A percentile compares a stretch with the other conserved stretches of the same genome.
phyloP scores from a whole-genome alignment of 176 grass and related monocot species.

The Cenchrus fungigraminus region DNA sequence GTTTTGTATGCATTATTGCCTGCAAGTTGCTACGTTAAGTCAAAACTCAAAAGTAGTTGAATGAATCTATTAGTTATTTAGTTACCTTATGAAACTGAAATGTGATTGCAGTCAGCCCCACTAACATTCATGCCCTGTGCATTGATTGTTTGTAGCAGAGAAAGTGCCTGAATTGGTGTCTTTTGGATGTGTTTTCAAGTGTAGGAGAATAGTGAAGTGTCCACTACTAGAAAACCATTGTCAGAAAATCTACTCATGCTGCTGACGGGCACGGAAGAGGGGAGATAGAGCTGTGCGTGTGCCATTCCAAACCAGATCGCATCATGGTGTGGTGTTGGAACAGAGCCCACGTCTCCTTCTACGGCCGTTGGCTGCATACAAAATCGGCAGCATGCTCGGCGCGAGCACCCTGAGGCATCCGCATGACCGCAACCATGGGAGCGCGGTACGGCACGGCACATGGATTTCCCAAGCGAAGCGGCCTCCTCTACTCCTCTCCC shows the following conservation, averaged over 20 bases:
- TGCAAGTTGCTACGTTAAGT: background rate
- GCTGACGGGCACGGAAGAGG: background rate
- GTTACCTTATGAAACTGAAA: background rate
- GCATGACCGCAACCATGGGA: background rate
- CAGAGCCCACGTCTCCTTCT: too few species aligned
- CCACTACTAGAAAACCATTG: background rate
- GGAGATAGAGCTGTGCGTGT: background rate
- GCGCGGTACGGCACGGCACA: background rate
- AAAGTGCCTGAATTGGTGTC: background rate
- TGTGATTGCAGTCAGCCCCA: background rate
- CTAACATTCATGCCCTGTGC: background rate
- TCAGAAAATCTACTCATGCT: background rate
- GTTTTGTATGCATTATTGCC: background rate
- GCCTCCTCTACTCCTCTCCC: background rate
- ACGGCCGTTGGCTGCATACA: too few species aligned
- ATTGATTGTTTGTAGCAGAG: background rate
- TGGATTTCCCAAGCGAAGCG: background rate
- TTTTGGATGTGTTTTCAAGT: background rate
- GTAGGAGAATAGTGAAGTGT: background rate
- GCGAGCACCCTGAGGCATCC: background rate
- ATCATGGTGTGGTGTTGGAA: background rate
- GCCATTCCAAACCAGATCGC: background rate
- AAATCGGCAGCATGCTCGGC: background rate
- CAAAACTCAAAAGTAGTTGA: background rate
- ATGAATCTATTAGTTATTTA: background rate